Evolutionary conservation across 1,284 basidiomycete species (phyloP).

Genomic region (Ustilago cynodontis): DNA sequence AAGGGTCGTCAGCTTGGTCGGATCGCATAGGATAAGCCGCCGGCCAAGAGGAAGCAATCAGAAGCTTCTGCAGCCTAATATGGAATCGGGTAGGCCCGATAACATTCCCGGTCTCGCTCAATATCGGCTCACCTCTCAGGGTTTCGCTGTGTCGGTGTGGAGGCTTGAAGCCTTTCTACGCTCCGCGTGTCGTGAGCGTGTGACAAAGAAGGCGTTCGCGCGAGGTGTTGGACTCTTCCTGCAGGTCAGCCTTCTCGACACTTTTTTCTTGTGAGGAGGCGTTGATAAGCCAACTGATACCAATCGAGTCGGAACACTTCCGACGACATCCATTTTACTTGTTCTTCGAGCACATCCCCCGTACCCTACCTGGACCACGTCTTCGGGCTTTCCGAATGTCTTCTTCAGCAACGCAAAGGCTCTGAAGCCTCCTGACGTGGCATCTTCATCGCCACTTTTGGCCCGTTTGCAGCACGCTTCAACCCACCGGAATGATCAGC

Average conservation of each 20-base stretch:
- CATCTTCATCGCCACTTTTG: not conserved
- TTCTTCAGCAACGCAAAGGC: not conserved
- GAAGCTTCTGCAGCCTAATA: not conserved
- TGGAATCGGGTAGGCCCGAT: no score
- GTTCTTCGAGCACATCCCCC: not conserved
- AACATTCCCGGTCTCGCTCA: no score
- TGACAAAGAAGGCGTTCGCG: not conserved
- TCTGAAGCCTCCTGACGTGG: slow-evolving; percentile 8
- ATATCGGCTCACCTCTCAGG: not conserved
- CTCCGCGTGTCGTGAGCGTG: slow-evolving; percentile 34
- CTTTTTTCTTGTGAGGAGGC: not conserved
- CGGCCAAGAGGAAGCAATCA: not conserved
- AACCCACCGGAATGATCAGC: slow-evolving; percentile 14
- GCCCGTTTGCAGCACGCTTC: not conserved
- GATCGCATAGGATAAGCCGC: not conserved
- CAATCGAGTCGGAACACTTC: slow-evolving; percentile 8
- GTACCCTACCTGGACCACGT: not conserved
- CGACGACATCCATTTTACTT: not conserved
- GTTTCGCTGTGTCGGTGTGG: slow-evolving; percentile 8
- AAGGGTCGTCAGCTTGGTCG: not conserved
- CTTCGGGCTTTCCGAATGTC: slow-evolving; percentile 23
- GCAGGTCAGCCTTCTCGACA: not conserved
- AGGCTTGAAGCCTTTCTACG: slow-evolving; percentile 12
- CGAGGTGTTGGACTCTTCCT: slow-evolving; percentile 30
- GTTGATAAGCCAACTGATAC: slow-evolving; percentile 16